A percentile compares a stretch with the other conserved stretches of the same genome.
These are phyloP conservation scores for Candida maesae DNA, from an alignment of 805 yeast genomes.

Conservation along the genomic window DNA sequence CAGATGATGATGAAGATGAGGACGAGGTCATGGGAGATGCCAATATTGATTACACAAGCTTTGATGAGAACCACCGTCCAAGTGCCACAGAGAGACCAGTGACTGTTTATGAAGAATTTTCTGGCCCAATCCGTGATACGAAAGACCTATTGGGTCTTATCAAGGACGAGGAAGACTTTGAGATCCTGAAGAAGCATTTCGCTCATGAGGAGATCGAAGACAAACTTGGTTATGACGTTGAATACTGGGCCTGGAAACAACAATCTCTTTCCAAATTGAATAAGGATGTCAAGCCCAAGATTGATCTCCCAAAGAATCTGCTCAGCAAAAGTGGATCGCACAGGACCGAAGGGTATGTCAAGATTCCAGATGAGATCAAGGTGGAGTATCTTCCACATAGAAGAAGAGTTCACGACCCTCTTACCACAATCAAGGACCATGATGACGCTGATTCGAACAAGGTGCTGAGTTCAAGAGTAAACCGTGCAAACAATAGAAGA, in stretches of 20 bases:
- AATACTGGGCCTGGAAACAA: slow-evolving; percentile 67
- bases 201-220: slow-evolving; percentile 1
- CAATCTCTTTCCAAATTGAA: slow-evolving; percentile 27
- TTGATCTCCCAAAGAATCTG: slow-evolving; percentile 21
- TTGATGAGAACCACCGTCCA: slow-evolving; percentile 45
- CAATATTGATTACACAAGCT: slow-evolving; percentile 22
- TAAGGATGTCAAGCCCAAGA: slow-evolving; percentile 13
- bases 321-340: slow-evolving; percentile 56
- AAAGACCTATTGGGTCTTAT: slow-evolving; percentile 48
- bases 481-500: slow-evolving; percentile 82
- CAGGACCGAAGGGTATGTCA: slow-evolving; percentile 67
- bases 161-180: slow-evolving; percentile 73
- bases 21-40: slow-evolving; percentile 19
- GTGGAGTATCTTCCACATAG: slow-evolving; percentile 80
- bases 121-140: slow-evolving; percentile 35
- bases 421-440: slow-evolving; percentile 67
- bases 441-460: slow-evolving; percentile 44
- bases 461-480: slow-evolving; percentile 73
- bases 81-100: slow-evolving; percentile 42
- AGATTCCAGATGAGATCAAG: slow-evolving; percentile 70
- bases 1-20: slow-evolving; percentile 13
- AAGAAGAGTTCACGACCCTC: slow-evolving; percentile 60
- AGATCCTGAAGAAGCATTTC: slow-evolving; percentile 46
- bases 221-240: slow-evolving; percentile 25
- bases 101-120: slow-evolving; percentile 50